Conservation (phyloP, 2,329 filamentous ascomycete genomes). For the Diatrype stigma region DNA sequence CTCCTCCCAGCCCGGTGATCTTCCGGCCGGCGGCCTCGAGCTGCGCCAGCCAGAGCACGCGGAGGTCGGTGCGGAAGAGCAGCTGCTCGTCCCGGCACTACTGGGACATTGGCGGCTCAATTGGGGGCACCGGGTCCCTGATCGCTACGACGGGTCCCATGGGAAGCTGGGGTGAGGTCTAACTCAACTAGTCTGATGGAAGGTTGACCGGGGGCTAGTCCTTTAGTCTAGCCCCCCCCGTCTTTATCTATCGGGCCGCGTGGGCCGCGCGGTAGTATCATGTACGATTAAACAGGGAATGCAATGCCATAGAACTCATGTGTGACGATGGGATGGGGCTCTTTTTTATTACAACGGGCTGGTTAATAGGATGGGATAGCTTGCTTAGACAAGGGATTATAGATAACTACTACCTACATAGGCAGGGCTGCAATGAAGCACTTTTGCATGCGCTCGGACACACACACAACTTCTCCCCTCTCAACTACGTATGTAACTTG, state of each 20-base stretch:
- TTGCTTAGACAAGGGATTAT: too few species aligned
- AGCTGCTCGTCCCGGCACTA: slow-evolving; percentile 78
- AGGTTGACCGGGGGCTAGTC: slow-evolving; percentile 9
- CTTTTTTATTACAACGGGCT: too few species aligned
- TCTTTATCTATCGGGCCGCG: too few species aligned
- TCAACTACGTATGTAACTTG: too few species aligned
- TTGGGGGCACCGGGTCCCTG: slow-evolving; percentile 71
- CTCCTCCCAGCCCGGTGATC: slow-evolving; percentile 38
- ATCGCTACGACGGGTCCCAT: slow-evolving; percentile 63
- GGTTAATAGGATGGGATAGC: too few species aligned
- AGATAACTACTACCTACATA: too few species aligned
- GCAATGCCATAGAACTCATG: too few species aligned
- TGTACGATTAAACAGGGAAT: background rate
- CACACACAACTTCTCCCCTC: too few species aligned
- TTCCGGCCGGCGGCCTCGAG: slow-evolving; percentile 55
- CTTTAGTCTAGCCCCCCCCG: slow-evolving; percentile 3
- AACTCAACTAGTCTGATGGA: too few species aligned
- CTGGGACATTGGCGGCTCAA: slow-evolving; percentile 83
- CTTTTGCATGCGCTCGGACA: too few species aligned
- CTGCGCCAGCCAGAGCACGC: slow-evolving; percentile 84
- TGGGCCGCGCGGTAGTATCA: background rate
- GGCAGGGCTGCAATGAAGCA: too few species aligned
- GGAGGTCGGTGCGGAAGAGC: slow-evolving; percentile 53
- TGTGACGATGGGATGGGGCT: too few species aligned
- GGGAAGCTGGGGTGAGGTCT: slow-evolving; percentile 75